Evolutionary conservation across 768 basidiomycete genomes (phyloP), one percentile per base, ranked within the genome.

Genomic region (Termitomyces sp.): DNA sequence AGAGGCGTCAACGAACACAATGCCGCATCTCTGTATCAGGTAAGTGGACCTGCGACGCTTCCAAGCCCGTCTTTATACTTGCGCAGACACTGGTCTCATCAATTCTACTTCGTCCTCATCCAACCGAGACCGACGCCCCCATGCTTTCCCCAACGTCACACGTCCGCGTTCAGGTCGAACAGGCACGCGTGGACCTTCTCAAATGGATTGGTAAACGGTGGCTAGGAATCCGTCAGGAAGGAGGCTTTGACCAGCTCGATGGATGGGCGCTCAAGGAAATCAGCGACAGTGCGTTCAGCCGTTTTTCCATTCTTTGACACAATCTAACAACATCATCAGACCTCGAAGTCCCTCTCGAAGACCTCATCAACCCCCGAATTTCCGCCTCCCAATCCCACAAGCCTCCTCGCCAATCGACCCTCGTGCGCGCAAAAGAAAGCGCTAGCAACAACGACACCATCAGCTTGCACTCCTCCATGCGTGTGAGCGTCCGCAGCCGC

Each of bases 221-320:
- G 93, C 65, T 87, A 44, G 79, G 75, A 12, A 82, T 94, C 29
- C 79, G 87, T 12, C 83, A 87, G 48, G 84, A 85, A 50, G 82
- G 84, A n/a, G 92, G 90, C 0, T 96, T 98, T 63, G 86, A 89
- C 50, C 67, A 72, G 4, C 77, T 98, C n/a, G 92, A 96, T 48
- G 80, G 79, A 4, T 97, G 93, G 92, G 85, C 89, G 0, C 68
- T 95, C 53, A 88, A 92, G 68, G 96, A 98, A 66, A 92, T 98
- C 40, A 82, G 84, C 41, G 83, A 89, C 65, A 81, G 92, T 91
- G 60, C 63, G 89, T 77, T 34, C 11, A 21, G 8, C 32, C 17
- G n/a, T n/a, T 25, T 19, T 50, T 46, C 35, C 31, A 53, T n/a
- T n/a, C 7, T 23, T 40, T 44, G 37, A n/a, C 32, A 34, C 46